Base-by-base conservation (phyloP, 345 rosid species). In the Pistacia integerrima region DNA sequence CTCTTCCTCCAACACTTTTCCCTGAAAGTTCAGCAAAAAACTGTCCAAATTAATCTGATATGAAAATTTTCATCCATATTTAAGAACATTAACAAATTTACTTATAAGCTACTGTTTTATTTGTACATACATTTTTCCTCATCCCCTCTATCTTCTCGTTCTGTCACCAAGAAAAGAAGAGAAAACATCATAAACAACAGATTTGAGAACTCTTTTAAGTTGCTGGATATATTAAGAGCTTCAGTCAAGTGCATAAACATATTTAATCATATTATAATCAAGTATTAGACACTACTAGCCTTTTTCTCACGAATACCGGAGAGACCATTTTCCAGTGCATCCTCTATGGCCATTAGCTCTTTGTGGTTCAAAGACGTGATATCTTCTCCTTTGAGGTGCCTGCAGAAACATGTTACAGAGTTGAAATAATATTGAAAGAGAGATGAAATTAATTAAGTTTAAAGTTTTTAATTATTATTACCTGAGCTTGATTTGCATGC, bases 401-500 rank as follows among this genome's bases (percentile, higher is more conserved):
- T 94, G 72, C 11, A 71, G 52, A 28, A 5, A 22, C 41, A 18
- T 35, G 28, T 1, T 20, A 54, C 36, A 59, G 18, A 16, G 12
- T 16, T 17, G 5, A 5, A 48, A 54, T 4, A 14, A 62, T 4
- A 33, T 3, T 66, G 18, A 38, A 11, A 48, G 30, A 54, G 30
- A 22, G 28, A 55, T 11, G 17, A 38, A 30, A 16, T 8, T 14
- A 67, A 67, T 22, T 3, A n/a, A 18, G 28, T 41, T 30, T 41
- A 41, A 13, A 48, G 3, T 16, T 10, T n/a, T 30, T 1, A 59
- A n/a, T 10, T 20, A 46, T 41, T 8, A 12, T 62, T 54, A 91
- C 97, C 90, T 83, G 82, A 94, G 97, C 82, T 90, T 90, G 73
- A 92, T 84, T 81, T 91, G 93, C 88, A 94, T 85, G 85, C 82